Base-by-base conservation (phyloP, 495 filamentous ascomycete species). In the Cryomyces minteri region DNA sequence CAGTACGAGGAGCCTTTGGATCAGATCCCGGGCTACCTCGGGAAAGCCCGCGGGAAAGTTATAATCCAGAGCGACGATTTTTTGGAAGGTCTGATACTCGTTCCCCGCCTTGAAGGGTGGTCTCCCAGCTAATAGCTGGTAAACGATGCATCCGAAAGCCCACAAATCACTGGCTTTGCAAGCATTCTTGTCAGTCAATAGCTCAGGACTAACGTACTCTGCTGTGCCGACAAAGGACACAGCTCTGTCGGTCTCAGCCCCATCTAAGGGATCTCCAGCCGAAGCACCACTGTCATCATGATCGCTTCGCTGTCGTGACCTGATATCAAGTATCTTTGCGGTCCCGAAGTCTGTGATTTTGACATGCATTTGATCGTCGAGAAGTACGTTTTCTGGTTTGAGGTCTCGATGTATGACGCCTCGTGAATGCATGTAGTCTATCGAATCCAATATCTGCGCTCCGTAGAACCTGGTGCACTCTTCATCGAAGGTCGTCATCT, bases 341-440 rank as follows among this genome's bases (percentile, higher is more conserved):
- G 92, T 99, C 9, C 92, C 92, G 55, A 99, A 99, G 61, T 99
- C 92, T 18, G 92, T 99, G 52, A 99, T 95, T 58, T 99, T 99
- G 65, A 95, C 77, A 58, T 94, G 82, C 82, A 94, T 92, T 54
- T 92, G 78, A 40, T 86, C 81, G 56, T 99, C 88, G 28, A 99
- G 68, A 5, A 99, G 72, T 36, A 96, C 88, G 48, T 99, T 99
- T 56, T 99, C 92, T 4, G 92, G 92, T 57, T 99, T 99, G 45
- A 99, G 60, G 62, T 99, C 92, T 40, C 92, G 78, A 62, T 99
- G 92, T 47, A 99, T 96, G 29, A 99, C 84, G 6, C 90, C 92
- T 46, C 84, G 72, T 41, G 80, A 82, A 62, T 99, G 92, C 92
- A 99, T 96, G 60, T 95, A 95, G 49, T 88, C 88, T 52, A 99